These are phyloP conservation scores for Entonaema liquescens DNA, from an alignment of 495 filamentous ascomycete genomes.

Conservation along the genomic window DNA sequence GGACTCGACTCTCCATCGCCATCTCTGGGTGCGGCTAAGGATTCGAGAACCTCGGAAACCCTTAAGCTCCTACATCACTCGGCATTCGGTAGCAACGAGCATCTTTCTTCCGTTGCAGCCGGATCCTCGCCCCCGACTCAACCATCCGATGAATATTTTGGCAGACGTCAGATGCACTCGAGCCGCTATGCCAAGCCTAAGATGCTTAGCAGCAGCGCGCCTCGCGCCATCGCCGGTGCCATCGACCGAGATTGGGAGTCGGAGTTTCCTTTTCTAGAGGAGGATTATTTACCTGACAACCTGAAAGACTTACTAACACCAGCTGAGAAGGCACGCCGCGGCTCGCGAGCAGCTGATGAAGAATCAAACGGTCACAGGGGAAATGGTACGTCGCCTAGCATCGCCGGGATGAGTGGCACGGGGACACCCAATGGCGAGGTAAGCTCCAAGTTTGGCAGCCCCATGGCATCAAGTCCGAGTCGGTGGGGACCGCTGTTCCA, in stretches of 20 bases:
- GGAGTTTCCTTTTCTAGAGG: constrained; percentile 83
- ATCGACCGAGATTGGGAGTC: constrained; percentile 80
- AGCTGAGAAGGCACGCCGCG: constrained; percentile 83
- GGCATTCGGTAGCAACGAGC: constrained; percentile 73
- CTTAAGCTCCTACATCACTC: constrained; percentile 83
- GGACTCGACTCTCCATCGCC: constrained; percentile 87
- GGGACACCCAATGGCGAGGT: constrained; percentile 55
- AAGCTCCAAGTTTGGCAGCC: constrained; percentile 81
- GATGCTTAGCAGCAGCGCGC: constrained; percentile 82
- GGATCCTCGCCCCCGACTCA: constrained; percentile 73
- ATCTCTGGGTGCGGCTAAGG: constrained; percentile 66
- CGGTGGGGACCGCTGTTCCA: constrained; percentile 88
- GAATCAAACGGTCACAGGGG: constrained; percentile 63
- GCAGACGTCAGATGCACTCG: constrained; percentile 84
- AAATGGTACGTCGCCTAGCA: constrained; percentile 48
- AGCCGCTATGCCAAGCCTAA: constrained; percentile 77
- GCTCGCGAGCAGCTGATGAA: constrained; percentile 68
- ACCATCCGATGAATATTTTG: constrained; percentile 68
- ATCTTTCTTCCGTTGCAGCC: constrained; percentile 60
- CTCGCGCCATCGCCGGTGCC: constrained; percentile 60
- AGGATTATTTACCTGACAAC: constrained; percentile 87
- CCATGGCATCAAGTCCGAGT: constrained; percentile 78
- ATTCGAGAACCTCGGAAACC: constrained; percentile 72
- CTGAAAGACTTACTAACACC: constrained; percentile 92
- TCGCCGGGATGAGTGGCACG: constrained; percentile 49